Conservation (phyloP, 306 rosid genomes). For the Rosa rugosa region DNA sequence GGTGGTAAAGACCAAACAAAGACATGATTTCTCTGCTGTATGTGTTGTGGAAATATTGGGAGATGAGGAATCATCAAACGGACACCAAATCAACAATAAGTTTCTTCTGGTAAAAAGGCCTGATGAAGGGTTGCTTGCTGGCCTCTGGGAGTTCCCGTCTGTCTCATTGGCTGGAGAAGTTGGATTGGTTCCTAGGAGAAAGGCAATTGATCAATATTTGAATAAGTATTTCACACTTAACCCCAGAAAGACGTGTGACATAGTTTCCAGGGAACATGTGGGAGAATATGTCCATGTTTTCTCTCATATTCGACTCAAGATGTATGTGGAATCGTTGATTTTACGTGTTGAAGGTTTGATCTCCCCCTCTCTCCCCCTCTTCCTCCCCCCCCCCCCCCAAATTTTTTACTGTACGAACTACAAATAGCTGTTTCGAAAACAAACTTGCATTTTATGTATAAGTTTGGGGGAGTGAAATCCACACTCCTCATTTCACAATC, state of each 20-base stretch:
- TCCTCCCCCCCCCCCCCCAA: background rate
- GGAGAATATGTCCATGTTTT: conserved; percentile 89
- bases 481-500: too few species aligned
- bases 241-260: conserved; percentile 41
- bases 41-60: conserved; percentile 81
- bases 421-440: background rate
- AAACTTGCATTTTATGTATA: background rate
- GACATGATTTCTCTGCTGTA: conserved; percentile 68
- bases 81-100: conserved; percentile 37
- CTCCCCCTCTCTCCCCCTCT: conserved; percentile 1
- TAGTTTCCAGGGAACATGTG: conserved; percentile 62
- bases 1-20: conserved; percentile 55
- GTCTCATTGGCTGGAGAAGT: conserved; percentile 63
- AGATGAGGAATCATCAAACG: conserved; percentile 30
- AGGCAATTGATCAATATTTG: conserved; percentile 51
- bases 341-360: conserved; percentile 59
- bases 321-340: conserved; percentile 69
- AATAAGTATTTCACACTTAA: conserved; percentile 49
- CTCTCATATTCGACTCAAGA: conserved; percentile 86
- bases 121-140: conserved; percentile 89
- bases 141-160: conserved; percentile 98
- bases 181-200: conserved; percentile 44
- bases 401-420: background rate
- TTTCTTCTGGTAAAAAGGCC: conserved; percentile 88
- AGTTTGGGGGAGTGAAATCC: too few species aligned